A percentile compares a stretch with the other conserved stretches of the same genome.
phyloP scores from a whole-genome alignment of 2,329 filamentous ascomycete genomes.

The Aureobasidium sp. region DNA sequence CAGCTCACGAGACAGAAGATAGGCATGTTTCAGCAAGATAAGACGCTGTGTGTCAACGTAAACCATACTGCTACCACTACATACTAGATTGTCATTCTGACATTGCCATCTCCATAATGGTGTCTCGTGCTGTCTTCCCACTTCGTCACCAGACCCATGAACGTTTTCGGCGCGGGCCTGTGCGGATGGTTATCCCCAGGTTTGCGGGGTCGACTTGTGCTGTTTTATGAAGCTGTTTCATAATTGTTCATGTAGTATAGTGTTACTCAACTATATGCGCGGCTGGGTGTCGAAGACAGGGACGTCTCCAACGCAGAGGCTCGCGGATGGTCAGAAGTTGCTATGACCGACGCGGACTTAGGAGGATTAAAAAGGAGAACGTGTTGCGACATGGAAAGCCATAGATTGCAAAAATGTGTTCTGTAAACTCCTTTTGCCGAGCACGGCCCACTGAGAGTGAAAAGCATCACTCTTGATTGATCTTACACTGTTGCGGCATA shows the following conservation, averaged over 20 bases:
- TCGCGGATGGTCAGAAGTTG: not conserved
- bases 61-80: not conserved
- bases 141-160: constrained; percentile 3
- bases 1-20: not conserved
- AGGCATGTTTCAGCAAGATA: not conserved
- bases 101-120: not conserved
- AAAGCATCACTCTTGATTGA: not conserved
- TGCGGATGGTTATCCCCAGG: not conserved
- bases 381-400: not conserved
- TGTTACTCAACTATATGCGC: not conserved
- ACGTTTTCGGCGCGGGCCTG: not conserved
- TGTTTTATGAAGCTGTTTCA: not conserved
- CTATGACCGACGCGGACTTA: not conserved
- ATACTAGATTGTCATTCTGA: not conserved
- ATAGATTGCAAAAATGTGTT: not conserved
- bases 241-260: not conserved
- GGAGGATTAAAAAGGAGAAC: not conserved
- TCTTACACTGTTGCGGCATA: not conserved
- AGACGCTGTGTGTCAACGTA: not conserved
- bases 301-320: not conserved
- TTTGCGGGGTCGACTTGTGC: not conserved
- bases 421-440: not conserved
- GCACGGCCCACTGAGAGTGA: not conserved
- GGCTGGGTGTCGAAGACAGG: not conserved
- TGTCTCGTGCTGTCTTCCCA: constrained; percentile 2